These are phyloP conservation scores for slime mould (Dictyostelium discoideum) DNA, from an alignment of 78 protist genomes.

Conservation along the genomic window dicty_2.7 NC_007089.4:3386501-3387000, in stretches of 20 bases:
- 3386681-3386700: background rate
- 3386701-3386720: too few species aligned
- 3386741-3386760: too few species aligned
- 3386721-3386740: background rate
- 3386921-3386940: background rate
- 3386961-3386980: background rate
- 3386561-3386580: background rate
- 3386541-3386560: background rate
- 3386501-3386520: constrained; percentile 53
- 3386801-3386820: too few species aligned
- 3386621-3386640: background rate
- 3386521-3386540: background rate
- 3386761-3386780: background rate
- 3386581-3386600: background rate
- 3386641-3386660: background rate
- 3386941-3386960: background rate
- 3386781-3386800: background rate
- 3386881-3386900: background rate
- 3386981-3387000: background rate
- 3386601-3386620: background rate
- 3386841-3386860: background rate
- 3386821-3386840: background rate
- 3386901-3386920: background rate
- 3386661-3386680: too few species aligned
- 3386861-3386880: background rate